Evolutionary conservation across 1,284 basidiomycete species (phyloP).

Genomic region (Apiotrichum siamense): DNA sequence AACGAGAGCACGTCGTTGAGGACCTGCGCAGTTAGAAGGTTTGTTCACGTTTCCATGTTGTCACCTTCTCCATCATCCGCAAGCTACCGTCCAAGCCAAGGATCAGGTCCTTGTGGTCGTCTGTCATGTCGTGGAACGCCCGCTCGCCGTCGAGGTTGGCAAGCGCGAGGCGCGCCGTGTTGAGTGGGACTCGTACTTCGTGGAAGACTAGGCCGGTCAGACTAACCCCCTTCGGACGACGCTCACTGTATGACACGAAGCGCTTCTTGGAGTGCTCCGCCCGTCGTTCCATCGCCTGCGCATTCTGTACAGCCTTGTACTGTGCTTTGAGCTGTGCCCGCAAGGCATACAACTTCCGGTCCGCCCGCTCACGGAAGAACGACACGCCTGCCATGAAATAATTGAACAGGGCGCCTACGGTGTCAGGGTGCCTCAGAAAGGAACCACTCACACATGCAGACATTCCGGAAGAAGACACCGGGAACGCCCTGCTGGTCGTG

Average conservation of each 20-base stretch:
- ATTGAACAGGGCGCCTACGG: conserved; percentile 36
- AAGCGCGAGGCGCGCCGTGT: conserved; percentile 78
- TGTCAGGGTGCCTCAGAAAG: not conserved
- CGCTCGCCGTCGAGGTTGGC: conserved; percentile 75
- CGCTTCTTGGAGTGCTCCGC: conserved; percentile 70
- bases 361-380: conserved; percentile 50
- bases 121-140: conserved; percentile 32
- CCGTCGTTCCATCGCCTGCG: conserved; percentile 74
- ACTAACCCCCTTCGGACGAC: not conserved
- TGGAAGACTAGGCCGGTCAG: conserved; percentile 30
- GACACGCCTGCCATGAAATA: conserved; percentile 41
- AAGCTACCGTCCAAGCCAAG: conserved; percentile 64
- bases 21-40: conserved; percentile 10
- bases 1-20: conserved; percentile 70
- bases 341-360: conserved; percentile 58
- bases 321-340: conserved; percentile 70
- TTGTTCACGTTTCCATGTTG: not conserved
- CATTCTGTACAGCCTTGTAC: conserved; percentile 66
- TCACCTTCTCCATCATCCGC: conserved; percentile 59
- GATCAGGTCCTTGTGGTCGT: conserved; percentile 43
- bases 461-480: not conserved
- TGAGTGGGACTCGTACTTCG: conserved; percentile 82
- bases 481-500: not conserved
- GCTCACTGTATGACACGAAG: conserved; percentile 67
- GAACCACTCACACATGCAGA: not conserved